A percentile compares a stretch with the other conserved stretches of the same genome.
These are phyloP conservation scores for Nemania sp. DNA, from an alignment of 2,329 filamentous ascomycete genomes.

Conservation along the genomic window DNA sequence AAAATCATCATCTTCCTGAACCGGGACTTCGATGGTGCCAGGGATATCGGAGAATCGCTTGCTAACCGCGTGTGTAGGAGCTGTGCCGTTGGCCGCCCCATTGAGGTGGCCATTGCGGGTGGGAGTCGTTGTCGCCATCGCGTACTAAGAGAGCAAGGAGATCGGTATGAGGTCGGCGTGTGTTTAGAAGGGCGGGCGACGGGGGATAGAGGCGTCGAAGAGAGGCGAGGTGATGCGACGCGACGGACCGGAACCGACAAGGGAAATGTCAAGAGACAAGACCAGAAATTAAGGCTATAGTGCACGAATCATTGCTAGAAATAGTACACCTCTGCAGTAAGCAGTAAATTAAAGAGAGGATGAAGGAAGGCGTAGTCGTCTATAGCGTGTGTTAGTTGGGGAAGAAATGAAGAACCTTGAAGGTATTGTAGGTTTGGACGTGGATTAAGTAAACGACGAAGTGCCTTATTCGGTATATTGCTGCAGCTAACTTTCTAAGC, in stretches of 20 bases:
- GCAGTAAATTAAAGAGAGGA: slow-evolving; percentile 13
- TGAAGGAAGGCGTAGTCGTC: background rate
- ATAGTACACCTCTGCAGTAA: slow-evolving; percentile 10
- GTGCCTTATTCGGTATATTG: background rate
- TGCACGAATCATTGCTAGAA: slow-evolving; percentile 33
- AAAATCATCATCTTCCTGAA: slow-evolving; percentile 73
- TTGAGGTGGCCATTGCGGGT: slow-evolving; percentile 60
- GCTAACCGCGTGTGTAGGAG: slow-evolving; percentile 56
- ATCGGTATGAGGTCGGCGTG: background rate
- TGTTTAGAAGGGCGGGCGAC: background rate
- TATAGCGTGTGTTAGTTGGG: background rate
- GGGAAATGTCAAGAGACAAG: slow-evolving; percentile 36
- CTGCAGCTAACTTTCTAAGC: too few relatives aligned
- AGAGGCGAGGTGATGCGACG: slow-evolving; percentile 21
- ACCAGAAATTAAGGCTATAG: slow-evolving; percentile 25
- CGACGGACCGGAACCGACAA: slow-evolving; percentile 5
- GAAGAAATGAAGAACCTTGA: background rate
- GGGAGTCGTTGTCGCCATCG: slow-evolving; percentile 54
- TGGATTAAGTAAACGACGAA: background rate
- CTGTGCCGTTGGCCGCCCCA: slow-evolving; percentile 57
- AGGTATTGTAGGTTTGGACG: too few relatives aligned
- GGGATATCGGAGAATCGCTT: slow-evolving; percentile 74
- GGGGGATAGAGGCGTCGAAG: background rate
- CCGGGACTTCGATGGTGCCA: slow-evolving; percentile 73
- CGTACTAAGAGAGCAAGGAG: slow-evolving; percentile 23